Conservation (phyloP, 257 asterid species). For the Solanum medicagineum region DNA sequence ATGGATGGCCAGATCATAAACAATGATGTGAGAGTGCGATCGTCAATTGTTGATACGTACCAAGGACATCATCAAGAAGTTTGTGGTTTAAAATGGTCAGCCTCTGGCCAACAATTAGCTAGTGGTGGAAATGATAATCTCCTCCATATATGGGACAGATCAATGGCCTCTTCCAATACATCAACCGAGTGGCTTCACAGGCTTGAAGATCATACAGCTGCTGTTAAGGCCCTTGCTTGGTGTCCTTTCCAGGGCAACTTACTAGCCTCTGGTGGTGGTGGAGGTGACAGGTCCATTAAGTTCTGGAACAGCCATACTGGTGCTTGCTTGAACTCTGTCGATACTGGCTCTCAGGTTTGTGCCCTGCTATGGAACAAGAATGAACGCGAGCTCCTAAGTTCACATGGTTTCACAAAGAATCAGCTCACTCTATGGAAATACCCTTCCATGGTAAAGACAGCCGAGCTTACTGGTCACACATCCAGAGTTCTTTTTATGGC, state of each 20-base stretch:
- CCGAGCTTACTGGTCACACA: conserved; percentile 48
- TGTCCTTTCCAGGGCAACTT: conserved; percentile 21
- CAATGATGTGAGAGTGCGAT: conserved; percentile 7
- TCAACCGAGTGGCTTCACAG: conserved; percentile 19
- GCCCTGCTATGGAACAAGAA: conserved; percentile 13
- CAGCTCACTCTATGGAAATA: conserved; percentile 50
- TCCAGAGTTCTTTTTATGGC: conserved; percentile 54
- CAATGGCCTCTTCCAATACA: conserved; percentile 7
- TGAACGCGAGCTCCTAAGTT: conserved; percentile 11
- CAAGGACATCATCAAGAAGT: conserved; percentile 15
- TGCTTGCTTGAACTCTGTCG: conserved; percentile 14
- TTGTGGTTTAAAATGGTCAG: conserved; percentile 24
- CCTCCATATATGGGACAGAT: conserved; percentile 17
- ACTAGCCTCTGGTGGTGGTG: conserved; percentile 21
- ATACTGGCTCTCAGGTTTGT: conserved; percentile 15
- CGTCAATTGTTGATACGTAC: neutral
- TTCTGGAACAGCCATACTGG: conserved; percentile 19
- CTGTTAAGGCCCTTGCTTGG: conserved; percentile 30
- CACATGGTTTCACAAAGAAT: conserved; percentile 42
- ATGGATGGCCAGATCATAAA: conserved; percentile 15
- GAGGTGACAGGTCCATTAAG: conserved; percentile 1
- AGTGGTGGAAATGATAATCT: conserved; percentile 31
- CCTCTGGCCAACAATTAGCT: conserved; percentile 26
- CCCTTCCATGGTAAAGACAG: conserved; percentile 42
- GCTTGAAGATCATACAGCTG: conserved; percentile 18